Evolutionary conservation across 345 rosid species (phyloP).

Genomic region (Boechera divaricarpa): DNA sequence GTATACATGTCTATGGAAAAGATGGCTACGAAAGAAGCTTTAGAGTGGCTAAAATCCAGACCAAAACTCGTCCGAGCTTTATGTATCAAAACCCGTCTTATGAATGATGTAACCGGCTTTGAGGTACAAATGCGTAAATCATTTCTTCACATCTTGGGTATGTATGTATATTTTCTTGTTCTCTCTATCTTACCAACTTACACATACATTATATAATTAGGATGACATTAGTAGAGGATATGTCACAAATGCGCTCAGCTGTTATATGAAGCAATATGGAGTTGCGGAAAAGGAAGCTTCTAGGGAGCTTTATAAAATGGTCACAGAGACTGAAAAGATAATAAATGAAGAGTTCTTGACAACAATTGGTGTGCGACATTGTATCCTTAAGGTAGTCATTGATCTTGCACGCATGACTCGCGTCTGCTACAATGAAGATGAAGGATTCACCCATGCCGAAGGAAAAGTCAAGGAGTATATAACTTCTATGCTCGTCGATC

Average conservation of each 20-base stretch:
- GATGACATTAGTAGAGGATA: background rate
- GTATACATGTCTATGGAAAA: background rate
- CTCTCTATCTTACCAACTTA: background rate
- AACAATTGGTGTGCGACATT: background rate
- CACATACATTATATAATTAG: background rate
- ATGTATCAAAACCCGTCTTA: background rate
- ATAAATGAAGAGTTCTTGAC: background rate
- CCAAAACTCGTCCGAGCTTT: too few relatives aligned
- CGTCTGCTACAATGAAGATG: background rate
- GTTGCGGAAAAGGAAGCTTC: background rate
- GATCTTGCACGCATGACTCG: background rate
- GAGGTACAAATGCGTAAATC: constrained; percentile 10
- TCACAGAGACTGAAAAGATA: background rate
- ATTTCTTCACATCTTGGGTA: background rate
- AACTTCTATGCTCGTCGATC: background rate
- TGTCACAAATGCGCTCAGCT: background rate
- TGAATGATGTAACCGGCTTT: constrained; percentile 33
- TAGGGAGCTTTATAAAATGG: background rate
- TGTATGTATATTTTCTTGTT: background rate
- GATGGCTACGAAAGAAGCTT: too few relatives aligned
- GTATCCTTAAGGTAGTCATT: background rate
- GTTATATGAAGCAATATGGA: background rate
- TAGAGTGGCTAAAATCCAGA: too few relatives aligned
- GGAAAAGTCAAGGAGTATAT: background rate
- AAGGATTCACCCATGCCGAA: background rate